Evolutionary conservation across 257 asterid genomes (phyloP).

Genomic region (Solanum arcanum): DNA sequence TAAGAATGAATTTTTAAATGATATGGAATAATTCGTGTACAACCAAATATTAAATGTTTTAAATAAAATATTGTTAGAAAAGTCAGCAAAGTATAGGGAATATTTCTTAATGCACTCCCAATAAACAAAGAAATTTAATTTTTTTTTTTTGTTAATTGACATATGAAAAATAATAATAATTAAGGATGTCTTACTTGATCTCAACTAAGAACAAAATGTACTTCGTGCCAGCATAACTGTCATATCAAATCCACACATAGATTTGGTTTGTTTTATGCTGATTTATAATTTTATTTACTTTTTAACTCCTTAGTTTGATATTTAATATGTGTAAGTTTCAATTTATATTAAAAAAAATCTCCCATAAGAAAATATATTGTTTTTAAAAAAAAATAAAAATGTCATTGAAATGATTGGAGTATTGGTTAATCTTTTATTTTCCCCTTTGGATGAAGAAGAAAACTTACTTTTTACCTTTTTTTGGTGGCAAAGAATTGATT

Average conservation of each 20-base stretch:
- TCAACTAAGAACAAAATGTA: neutral
- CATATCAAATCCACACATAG: neutral
- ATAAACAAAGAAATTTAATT: neutral
- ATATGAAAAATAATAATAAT: neutral
- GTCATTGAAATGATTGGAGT: neutral
- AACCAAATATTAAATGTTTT: neutral
- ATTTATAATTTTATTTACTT: neutral
- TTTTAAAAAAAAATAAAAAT: neutral
- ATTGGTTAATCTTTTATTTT: neutral
- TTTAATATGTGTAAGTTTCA: neutral
- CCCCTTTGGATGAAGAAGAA: neutral
- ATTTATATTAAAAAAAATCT: neutral
- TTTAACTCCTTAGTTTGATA: neutral
- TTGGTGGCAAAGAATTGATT: neutral
- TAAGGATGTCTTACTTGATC: neutral
- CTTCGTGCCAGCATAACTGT: neutral
- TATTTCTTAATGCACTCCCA: neutral
- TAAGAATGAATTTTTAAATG: neutral
- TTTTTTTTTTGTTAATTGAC: neutral
- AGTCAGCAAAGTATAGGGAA: neutral
- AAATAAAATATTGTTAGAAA: neutral
- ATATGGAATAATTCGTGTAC: neutral
- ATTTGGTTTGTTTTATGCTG: neutral
- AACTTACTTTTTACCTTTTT: neutral
- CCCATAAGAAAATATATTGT: accelerated